Percentiles rank a stretch among this genome's conserved stretches.
These are phyloP conservation scores for Oehlia diaphana DNA, from an alignment of 192 early-diverging fungal species.

Conservation along the genomic window DNA sequence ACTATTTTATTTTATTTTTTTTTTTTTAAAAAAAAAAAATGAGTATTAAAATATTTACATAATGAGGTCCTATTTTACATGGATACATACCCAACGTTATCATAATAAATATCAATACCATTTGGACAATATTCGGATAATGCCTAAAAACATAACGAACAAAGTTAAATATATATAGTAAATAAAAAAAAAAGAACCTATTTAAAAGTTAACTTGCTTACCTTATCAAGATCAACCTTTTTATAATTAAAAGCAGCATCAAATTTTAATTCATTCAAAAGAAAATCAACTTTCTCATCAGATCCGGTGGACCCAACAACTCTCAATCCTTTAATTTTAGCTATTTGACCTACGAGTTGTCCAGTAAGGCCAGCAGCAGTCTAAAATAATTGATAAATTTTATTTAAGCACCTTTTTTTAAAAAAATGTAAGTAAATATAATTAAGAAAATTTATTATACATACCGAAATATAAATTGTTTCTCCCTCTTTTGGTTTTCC, in stretches of 20 bases:
- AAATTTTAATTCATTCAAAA: too few relatives aligned
- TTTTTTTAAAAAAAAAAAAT: too few relatives aligned
- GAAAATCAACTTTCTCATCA: too few relatives aligned
- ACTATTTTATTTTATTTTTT: not conserved
- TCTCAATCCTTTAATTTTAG: too few relatives aligned
- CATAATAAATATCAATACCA: conserved; percentile 70
- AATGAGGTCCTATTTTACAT: not conserved
- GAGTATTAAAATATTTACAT: not conserved
- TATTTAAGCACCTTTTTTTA: not conserved
- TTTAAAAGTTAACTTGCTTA: too few relatives aligned
- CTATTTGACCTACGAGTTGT: too few relatives aligned
- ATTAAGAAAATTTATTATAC: too few relatives aligned
- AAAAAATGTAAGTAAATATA: not conserved
- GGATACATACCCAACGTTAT: conserved; percentile 62
- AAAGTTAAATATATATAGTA: too few relatives aligned
- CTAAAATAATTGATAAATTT: conserved; percentile 15
- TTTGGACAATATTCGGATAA: too few relatives aligned
- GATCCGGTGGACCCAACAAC: conserved; percentile 37
- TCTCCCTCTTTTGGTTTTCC: too few relatives aligned
- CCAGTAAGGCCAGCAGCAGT: conserved; percentile 83
- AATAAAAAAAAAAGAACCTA: too few relatives aligned
- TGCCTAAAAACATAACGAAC: conserved; percentile 17
- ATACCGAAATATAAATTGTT: conserved; percentile 24
- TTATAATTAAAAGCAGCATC: conserved; percentile 68
- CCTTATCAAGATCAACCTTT: conserved; percentile 45